These are phyloP conservation scores for Trichosanthes truncata DNA, from an alignment of 306 rosid species.

Conservation along the genomic window DNA sequence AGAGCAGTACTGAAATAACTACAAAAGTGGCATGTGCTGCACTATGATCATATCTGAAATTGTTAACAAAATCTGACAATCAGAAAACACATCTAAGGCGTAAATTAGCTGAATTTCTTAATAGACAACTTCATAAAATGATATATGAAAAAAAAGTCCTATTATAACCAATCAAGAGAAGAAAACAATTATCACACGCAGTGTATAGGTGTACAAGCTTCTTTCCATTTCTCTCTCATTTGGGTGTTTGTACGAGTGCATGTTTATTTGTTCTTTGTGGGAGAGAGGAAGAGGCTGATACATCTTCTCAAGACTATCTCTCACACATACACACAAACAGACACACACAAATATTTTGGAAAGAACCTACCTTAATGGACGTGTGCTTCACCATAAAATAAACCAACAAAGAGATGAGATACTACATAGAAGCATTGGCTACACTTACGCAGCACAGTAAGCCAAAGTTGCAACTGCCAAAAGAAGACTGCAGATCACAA, in stretches of 20 bases:
- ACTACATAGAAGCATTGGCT: slow-evolving; percentile 18
- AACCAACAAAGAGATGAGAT: background rate
- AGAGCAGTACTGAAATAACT: slow-evolving; percentile 72
- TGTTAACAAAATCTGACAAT: slow-evolving; percentile 7
- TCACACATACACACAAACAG: background rate
- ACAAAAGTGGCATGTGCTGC: slow-evolving; percentile 75
- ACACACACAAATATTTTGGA: background rate
- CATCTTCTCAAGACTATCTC: background rate
- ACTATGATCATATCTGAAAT: slow-evolving; percentile 93
- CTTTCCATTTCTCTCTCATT: background rate
- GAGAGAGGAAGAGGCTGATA: background rate
- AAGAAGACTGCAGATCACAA: slow-evolving; percentile 98
- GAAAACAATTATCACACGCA: background rate
- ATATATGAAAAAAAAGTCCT: slow-evolving; percentile 1
- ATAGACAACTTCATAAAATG: background rate
- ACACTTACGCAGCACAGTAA: slow-evolving; percentile 96
- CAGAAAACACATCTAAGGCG: background rate
- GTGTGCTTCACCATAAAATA: background rate
- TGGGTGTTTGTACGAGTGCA: background rate
- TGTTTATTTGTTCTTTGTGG: background rate
- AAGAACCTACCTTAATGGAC: background rate
- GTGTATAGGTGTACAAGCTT: background rate
- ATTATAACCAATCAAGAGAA: background rate
- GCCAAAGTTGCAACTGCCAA: slow-evolving; percentile 78
- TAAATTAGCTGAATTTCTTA: background rate